A percentile compares a stretch with the other conserved stretches of the same genome.
phyloP scores from a whole-genome alignment of 345 rosid species.

The Populus nigra region DNA sequence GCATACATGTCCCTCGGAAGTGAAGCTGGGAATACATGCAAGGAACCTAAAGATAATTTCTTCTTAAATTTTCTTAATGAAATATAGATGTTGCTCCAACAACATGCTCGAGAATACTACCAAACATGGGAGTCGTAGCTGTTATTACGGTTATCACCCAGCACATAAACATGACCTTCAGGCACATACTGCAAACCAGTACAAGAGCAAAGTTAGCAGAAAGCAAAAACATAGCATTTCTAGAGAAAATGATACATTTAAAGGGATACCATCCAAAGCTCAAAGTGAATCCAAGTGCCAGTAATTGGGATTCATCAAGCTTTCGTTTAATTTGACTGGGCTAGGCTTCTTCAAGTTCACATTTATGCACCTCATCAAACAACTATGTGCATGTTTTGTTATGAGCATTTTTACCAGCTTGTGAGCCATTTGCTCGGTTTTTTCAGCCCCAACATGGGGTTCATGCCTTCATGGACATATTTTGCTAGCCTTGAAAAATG shows the following conservation, averaged over 20 bases:
- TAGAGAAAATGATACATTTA: neutral
- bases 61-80: neutral
- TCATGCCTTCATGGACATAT: neutral
- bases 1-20: neutral
- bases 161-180: slow-evolving; percentile 29
- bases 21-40: neutral
- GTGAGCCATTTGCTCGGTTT: neutral
- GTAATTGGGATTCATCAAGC: slow-evolving; percentile 1
- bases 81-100: neutral
- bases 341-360: neutral
- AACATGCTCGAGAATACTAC: slow-evolving; percentile 10
- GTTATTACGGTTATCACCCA: slow-evolving; percentile 41
- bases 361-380: too few species aligned
- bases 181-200: slow-evolving; percentile 35
- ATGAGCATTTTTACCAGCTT: too few species aligned
- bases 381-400: too few species aligned
- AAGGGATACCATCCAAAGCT: neutral
- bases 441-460: neutral
- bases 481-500: neutral
- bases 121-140: slow-evolving; percentile 39
- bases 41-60: neutral
- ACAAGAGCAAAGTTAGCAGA: neutral
- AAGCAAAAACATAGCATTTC: neutral
- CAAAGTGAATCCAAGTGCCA: neutral
- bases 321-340: slow-evolving; percentile 9